Percentiles rank a stretch among this genome's conserved stretches.
phyloP scores from a whole-genome alignment of 2,329 filamentous ascomycete species.

The Alternaria dauci region DNA sequence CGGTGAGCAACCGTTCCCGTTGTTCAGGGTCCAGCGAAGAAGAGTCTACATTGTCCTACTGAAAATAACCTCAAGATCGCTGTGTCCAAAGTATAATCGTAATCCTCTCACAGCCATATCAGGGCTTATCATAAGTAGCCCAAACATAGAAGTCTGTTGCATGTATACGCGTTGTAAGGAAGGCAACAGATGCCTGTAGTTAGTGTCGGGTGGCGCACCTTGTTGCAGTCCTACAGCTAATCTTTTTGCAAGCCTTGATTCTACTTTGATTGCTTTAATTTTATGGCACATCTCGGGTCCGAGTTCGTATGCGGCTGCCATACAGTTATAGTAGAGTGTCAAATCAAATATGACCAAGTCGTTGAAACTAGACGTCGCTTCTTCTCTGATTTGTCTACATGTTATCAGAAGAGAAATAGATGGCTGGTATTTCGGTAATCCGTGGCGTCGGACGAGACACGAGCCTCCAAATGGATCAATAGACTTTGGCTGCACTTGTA shows the following conservation, averaged over 20 bases:
- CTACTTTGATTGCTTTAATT: constrained; percentile 6
- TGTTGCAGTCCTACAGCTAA: constrained; percentile 3
- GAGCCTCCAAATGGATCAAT: constrained; percentile 1
- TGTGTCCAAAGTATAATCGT: constrained; percentile 4
- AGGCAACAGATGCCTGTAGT: constrained; percentile 8
- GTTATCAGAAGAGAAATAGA: constrained; percentile 4
- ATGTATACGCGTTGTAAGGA: constrained; percentile 10
- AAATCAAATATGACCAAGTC: constrained; percentile 11
- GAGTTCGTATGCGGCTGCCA: constrained; percentile 10
- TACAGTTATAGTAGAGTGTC: constrained; percentile 6
- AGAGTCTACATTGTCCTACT: neutral
- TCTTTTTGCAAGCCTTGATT: constrained; percentile 2
- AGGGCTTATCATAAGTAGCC: constrained; percentile 8
- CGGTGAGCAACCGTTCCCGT: neutral
- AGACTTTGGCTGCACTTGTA: constrained; percentile 8
- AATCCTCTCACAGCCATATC: constrained; percentile 8
- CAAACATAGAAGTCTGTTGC: neutral
- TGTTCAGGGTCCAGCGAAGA: neutral
- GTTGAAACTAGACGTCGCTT: constrained; percentile 9
- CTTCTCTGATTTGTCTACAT: constrained; percentile 2
- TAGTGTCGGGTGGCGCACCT: neutral
- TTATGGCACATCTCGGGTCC: constrained; percentile 2
- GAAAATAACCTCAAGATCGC: constrained; percentile 1
- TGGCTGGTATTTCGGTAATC: constrained; percentile 1
- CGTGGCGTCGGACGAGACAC: neutral